These are phyloP conservation scores for Dendrocalamus sinicus DNA, from an alignment of 176 grass and related monocot species.

Conservation along the genomic window DNA sequence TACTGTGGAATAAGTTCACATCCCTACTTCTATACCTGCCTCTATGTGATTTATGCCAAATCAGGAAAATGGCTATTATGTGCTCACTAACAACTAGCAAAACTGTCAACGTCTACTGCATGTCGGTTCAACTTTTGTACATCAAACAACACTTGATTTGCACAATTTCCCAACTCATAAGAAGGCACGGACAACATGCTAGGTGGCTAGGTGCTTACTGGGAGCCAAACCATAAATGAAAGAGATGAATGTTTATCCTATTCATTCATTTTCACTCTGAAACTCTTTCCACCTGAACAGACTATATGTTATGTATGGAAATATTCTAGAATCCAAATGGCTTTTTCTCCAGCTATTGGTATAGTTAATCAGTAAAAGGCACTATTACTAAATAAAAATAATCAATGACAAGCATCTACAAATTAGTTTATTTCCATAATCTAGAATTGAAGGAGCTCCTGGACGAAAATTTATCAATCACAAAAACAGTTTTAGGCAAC, in stretches of 20 bases:
- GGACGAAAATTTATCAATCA: not conserved
- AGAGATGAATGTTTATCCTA: constrained; percentile 26
- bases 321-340: not conserved
- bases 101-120: not conserved
- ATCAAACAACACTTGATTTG: constrained; percentile 21
- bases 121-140: constrained; percentile 7
- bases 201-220: not conserved
- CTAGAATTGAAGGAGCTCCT: not conserved
- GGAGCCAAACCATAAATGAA: constrained; percentile 29
- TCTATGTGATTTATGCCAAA: constrained; percentile 1
- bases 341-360: not conserved
- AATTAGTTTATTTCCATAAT: not conserved
- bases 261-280: not conserved
- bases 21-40: not conserved
- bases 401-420: not conserved
- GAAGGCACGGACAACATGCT: not conserved
- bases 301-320: not conserved
- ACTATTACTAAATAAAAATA: not conserved
- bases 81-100: not conserved
- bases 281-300: not conserved
- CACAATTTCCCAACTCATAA: not conserved
- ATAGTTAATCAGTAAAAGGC: not conserved
- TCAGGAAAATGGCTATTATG: constrained; percentile 2
- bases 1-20: not conserved
- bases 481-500: constrained; percentile 24